Base-by-base conservation (phyloP, 805 yeast species). In the Candida wancherniae region DNA sequence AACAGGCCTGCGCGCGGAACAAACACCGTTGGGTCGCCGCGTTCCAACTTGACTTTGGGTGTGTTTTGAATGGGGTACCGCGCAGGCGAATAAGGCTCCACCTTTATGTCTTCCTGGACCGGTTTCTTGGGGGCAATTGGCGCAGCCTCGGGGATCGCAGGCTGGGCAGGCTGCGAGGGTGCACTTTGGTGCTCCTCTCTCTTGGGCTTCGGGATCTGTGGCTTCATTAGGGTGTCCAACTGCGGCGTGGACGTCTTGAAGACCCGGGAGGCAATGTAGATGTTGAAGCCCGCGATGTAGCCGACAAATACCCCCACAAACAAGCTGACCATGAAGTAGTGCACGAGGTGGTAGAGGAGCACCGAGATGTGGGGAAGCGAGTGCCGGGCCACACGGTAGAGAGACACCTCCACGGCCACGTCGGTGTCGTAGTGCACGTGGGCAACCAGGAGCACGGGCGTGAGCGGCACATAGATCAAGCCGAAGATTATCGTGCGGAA, bases 401-500 rank as follows among this genome's bases (percentile, higher is more conserved):
- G 31, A 7, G 46, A n/a, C 20, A 31, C 24, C 23, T 45, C 50
- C 20, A 45, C 50, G 6, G 46, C 46, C 8, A 33, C 36, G 22
- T 33, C 26, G 2, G 33, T 23, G 29, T 43, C 44, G 23, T 40
- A 29, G 10, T 33, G 18, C 15, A 45, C 34, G 18, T 28, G 19
- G 13, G 37, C 32, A 15, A 26, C 33, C 9, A 15, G 11, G 9
- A 45, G 29, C n/a, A 45, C 27, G 16, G 47, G 48, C 15, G 33
- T 27, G 9, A 45, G 31, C 7, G 50, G 50, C 15, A 43, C 15
- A 31, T 45, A 45, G 11, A 45, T 29, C 20, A 39, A 24, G 9
- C 45, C 46, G 22, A 34, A 45, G 24, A 45, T 32, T n/a, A 24
- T n/a, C 10, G 41, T 41, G 22, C 50, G 46, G 24, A 33, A 15